Conservation (phyloP, 768 basidiomycete species). For the Cystobasidium onofrii region DNA sequence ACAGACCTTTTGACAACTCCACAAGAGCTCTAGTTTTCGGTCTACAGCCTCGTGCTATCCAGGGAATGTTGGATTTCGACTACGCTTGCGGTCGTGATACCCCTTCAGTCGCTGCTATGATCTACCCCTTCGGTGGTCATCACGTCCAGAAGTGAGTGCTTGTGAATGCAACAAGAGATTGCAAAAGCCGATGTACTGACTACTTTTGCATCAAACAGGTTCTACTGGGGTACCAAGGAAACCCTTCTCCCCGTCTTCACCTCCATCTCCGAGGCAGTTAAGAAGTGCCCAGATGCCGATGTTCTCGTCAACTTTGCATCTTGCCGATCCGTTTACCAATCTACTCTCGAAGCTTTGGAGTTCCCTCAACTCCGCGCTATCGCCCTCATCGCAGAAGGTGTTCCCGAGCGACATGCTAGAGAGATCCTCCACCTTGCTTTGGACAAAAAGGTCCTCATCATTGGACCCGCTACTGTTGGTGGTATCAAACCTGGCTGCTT, state of each 20-base stretch:
- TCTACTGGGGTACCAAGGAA: slow-evolving; percentile 99
- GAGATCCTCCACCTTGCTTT: slow-evolving; percentile 86
- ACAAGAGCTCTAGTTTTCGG: slow-evolving; percentile 98
- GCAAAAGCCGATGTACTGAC: too few species aligned
- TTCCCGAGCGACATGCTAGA: slow-evolving; percentile 92
- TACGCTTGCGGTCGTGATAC: slow-evolving; percentile 87
- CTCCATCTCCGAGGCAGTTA: slow-evolving; percentile 73
- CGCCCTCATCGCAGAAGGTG: slow-evolving; percentile 96
- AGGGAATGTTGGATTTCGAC: slow-evolving; percentile 98
- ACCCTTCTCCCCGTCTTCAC: slow-evolving; percentile 97
- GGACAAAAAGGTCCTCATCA: slow-evolving; percentile 79
- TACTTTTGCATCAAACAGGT: slow-evolving; percentile 43
- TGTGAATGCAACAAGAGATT: too few species aligned
- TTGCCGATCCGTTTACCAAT: slow-evolving; percentile 84
- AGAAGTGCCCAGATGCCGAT: slow-evolving; percentile 93
- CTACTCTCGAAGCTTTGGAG: slow-evolving; percentile 82
- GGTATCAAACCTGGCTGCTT: slow-evolving; percentile 99
- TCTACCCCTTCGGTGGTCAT: slow-evolving; percentile 99
- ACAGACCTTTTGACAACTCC: slow-evolving; percentile 78
- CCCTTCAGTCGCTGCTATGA: slow-evolving; percentile 96
- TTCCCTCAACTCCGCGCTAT: slow-evolving; percentile 62
- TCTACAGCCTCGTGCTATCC: slow-evolving; percentile 97
- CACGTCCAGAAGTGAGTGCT: slow-evolving; percentile 80
- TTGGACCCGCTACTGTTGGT: slow-evolving; percentile 95
- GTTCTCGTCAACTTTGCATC: slow-evolving; percentile 98